Evolutionary conservation across 2,329 filamentous ascomycete genomes (phyloP).

Genomic region (Dothideomycetidae sp.): DNA sequence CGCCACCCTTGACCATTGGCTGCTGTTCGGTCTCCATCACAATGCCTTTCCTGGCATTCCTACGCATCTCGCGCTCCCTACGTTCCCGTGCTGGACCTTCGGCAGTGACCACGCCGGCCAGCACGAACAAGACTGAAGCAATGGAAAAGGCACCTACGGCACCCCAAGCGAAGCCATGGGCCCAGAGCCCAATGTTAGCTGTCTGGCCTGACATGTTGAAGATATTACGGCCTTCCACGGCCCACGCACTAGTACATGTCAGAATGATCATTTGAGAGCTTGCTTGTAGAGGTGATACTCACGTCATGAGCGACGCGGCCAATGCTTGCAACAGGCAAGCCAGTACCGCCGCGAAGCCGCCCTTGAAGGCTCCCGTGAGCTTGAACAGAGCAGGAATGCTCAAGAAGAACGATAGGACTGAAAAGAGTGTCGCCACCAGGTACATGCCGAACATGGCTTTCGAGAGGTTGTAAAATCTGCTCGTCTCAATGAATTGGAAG

Average conservation of each 20-base stretch:
- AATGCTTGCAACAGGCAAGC: slow-evolving; percentile 58
- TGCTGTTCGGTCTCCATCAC: too few species aligned
- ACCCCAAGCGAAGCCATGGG: slow-evolving; percentile 66
- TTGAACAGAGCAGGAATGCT: slow-evolving; percentile 57
- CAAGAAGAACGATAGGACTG: slow-evolving; percentile 50
- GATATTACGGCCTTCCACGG: slow-evolving; percentile 53
- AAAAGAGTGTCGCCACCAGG: slow-evolving; percentile 72
- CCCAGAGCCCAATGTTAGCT: slow-evolving; percentile 51
- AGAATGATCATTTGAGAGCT: slow-evolving; percentile 10
- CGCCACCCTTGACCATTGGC: too few species aligned
- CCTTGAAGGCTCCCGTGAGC: slow-evolving; percentile 54
- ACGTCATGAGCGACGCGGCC: slow-evolving; percentile 63
- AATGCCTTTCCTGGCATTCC: too few species aligned
- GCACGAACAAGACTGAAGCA: slow-evolving; percentile 52
- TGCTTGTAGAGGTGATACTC: slow-evolving; percentile 25
- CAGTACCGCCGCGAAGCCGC: slow-evolving; percentile 41
- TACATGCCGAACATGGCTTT: slow-evolving; percentile 89
- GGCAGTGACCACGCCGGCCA: slow-evolving; percentile 36
- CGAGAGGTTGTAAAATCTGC: slow-evolving; percentile 70
- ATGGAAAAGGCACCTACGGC: slow-evolving; percentile 53
- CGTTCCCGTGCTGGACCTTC: background rate
- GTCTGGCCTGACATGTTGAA: slow-evolving; percentile 43
- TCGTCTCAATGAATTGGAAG: slow-evolving; percentile 38
- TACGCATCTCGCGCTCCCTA: background rate
- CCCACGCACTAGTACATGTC: slow-evolving; percentile 40